Base-by-base conservation (phyloP, 306 rosid genomes). In the Urtica urens region DNA sequence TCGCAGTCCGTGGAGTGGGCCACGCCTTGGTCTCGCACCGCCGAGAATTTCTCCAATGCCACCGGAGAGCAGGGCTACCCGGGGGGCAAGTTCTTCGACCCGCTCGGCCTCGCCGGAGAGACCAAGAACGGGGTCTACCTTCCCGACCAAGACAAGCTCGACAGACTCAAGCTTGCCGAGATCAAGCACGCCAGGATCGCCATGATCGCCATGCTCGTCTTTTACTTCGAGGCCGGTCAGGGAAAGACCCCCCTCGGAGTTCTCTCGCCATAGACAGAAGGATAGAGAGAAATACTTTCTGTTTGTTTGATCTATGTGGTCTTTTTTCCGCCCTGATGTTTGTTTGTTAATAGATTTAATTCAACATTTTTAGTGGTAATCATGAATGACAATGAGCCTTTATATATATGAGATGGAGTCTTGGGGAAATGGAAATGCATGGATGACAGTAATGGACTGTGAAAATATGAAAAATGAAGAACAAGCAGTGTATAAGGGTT, bases 201-300 rank as follows among this genome's bases (percentile, higher is more conserved):
- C 16, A 88, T 88, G 97, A 34, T 88, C 68, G 97, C 97, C 7
- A 88, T 88, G 97, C 76, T 88, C 1, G 77, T 62, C 63, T 88
- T 88, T 82, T 88, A 88, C 84, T 84, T 88, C 52, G 97, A 88
- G 63, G 97, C 97, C 51, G 97, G 97, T 47, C 97, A 88, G 67
- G 97, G 97, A 44, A 88, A 88, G 73, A 88, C 97, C 3, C 97
- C 97, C 21, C 88, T 88, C 42, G 93, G 97, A 1, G 97, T 87
- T 42, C 95, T 88, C 64, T 84, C 81, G 92, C 84, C 77, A 76
- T 8, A 28, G 33, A 28, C 33, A 10, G 10, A 10, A 28, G 6
- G 33, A 28, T 4, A 28, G 33, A 28, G 6, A 28, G 33, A 28
- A 10, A 28, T 10, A 28, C 10, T 28, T 25, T 33, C 20, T 37